Evolutionary conservation across 305 asterid genomes (phyloP), one percentile per base, ranked within the genome.

Genomic region (Ajuga reptans): DNA sequence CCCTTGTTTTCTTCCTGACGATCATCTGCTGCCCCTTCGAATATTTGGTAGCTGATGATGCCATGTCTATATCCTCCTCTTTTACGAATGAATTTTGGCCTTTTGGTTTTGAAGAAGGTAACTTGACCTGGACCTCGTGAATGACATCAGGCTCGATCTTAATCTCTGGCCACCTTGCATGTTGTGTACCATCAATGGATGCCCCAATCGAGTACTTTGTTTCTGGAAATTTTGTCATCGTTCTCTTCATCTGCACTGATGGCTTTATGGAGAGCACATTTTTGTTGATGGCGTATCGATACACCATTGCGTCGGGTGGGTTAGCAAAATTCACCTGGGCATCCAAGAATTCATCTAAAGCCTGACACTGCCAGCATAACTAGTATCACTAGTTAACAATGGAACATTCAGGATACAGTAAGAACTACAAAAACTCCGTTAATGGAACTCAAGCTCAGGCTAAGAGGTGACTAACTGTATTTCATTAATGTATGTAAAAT

Each of bases 321-420:
- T 73, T 72, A 46, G 46, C 18, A 60, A 27, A 24, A 62, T 42
- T 53, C 55, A 64, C 56, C 57, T 33, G 58, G 72, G 71, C 41
- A 55, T 33, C 82, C 77, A 67, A 63, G 63, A 65, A 5, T 37
- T 45, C 50, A 33, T 46, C 80, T 63, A 74, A 80, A 53, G 69
- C 65, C 80, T 75, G 80, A 64, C 33, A 36, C 59, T 52, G 43
- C 41, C 41, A 60, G 34, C 36, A 34, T 37, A 15, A 50, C 18
- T 49, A 66, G 46, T 60, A 49, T 42, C 71, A 50, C 47, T 46
- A 47, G 49, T 50, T 67, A 39, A 69, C 31, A 64, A 12, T 27
- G 31, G 33, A 56, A 50, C 43, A 55, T 17, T 58, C 21, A 5
- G 47, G 58, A 46, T 54, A 59, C 59, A 29, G 55, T 8, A 9